These are phyloP conservation scores for Paramecium tetraurelia DNA, from an alignment of 73 alveolate genomes.

Conservation along the genomic window DNA sequence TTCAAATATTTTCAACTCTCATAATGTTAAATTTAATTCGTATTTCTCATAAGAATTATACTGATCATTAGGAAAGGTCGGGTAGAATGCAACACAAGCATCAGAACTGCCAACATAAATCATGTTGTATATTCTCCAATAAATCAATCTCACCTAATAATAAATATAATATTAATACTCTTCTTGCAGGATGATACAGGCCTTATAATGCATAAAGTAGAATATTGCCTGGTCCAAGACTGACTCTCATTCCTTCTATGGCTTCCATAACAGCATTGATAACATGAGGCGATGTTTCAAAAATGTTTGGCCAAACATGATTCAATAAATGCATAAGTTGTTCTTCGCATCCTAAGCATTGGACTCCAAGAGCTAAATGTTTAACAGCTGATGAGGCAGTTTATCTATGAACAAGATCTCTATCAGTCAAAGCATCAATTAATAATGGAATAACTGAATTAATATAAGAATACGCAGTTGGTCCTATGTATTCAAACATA, in stretches of 20 bases:
- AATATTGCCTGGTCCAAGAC: constrained; percentile 97
- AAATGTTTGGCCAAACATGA: constrained; percentile 99
- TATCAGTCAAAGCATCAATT: constrained; percentile 99
- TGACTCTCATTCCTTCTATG: constrained; percentile 97
- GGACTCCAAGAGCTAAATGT: constrained; percentile 98
- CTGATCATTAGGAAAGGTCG: constrained; percentile 77
- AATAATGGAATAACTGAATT: constrained; percentile 96
- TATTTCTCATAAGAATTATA: constrained; percentile 52
- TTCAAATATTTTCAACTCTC: background rate
- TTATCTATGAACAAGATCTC: constrained; percentile 99
- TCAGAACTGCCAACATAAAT: constrained; percentile 97
- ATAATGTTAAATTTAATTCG: constrained; percentile 48
- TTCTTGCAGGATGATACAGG: constrained; percentile 99
- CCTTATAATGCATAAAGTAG: constrained; percentile 91
- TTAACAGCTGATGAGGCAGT: constrained; percentile 99
- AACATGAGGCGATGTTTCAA: constrained; percentile 99
- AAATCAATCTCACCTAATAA: constrained; percentile 86
- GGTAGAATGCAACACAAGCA: constrained; percentile 89
- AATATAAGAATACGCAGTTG: constrained; percentile 98
- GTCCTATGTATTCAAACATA: constrained; percentile 99
- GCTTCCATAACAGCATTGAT: constrained; percentile 99
- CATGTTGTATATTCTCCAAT: constrained; percentile 99
- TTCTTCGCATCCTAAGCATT: constrained; percentile 96
- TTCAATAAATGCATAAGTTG: constrained; percentile 97
- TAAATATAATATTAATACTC: constrained; percentile 69